Base-by-base conservation (phyloP, 305 asterid species). In the Solanum hybrid region DNA sequence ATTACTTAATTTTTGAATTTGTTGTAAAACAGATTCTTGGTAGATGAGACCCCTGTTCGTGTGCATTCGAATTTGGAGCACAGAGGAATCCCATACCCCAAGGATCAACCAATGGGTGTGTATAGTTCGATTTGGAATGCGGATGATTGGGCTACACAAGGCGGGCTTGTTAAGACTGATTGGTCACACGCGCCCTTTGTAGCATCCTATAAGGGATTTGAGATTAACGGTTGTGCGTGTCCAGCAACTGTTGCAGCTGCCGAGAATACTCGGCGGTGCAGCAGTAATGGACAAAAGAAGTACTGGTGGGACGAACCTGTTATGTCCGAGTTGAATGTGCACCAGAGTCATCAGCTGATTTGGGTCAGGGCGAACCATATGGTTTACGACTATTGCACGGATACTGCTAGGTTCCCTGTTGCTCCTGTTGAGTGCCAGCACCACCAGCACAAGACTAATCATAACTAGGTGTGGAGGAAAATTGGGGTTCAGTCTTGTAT, bases 61-160 rank as follows among this genome's bases (percentile, higher is more conserved):
- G 97, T 95, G 22, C 99, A 97, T 69, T 90, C 98, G 1, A 97
- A 97, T 45, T 85, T 96, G 89, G 99, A 97, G 90, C 96, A 97
- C 90, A 95, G 85, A 40, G 99, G 98, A 10, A 92, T 97, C 22
- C 98, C 99, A 2, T 97, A 84, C 10, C 99, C 99, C 4, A 96
- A 93, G 89, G 98, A 96, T 87, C 99, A 97, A 90, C 90, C 98
- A 27, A 96, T 97, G 99, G 98, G 97, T 0, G 96, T 97, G 0
- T 97, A 97, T 89, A 97, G 98, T 92, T 97, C 99, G 1, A 96
- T 97, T 11, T 97, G 99, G 99, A 97, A 97, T 66, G 99, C 99
- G 0, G 99, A 97, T 66, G 99, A 97, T 77, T 96, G 99, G 99
- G 99, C 99, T 11, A 97, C 99, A 0, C 99, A 97, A 84, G 99